These are phyloP conservation scores for Fusarium sp. DNA, from an alignment of 2,329 filamentous ascomycete genomes.

Conservation along the genomic window DNA sequence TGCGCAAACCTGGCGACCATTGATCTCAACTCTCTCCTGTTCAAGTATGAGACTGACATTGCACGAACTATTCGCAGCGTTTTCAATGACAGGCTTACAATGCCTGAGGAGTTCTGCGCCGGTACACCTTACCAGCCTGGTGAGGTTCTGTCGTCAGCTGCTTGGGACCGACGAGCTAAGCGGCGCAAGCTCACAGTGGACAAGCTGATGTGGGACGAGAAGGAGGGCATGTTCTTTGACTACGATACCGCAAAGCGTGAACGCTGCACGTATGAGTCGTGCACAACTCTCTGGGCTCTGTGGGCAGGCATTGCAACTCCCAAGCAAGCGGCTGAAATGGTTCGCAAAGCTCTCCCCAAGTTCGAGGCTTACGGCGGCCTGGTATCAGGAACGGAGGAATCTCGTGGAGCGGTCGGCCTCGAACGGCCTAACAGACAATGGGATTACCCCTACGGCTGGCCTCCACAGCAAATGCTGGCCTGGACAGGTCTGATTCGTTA, in stretches of 20 bases:
- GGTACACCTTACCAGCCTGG: slow-evolving; percentile 68
- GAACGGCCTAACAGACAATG: slow-evolving; percentile 94
- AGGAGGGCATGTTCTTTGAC: slow-evolving; percentile 96
- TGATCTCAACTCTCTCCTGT: slow-evolving; percentile 91
- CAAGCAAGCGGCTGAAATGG: slow-evolving; percentile 83
- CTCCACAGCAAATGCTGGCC: slow-evolving; percentile 96
- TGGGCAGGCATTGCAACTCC: slow-evolving; percentile 92
- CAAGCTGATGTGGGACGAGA: slow-evolving; percentile 92
- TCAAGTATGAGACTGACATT: slow-evolving; percentile 97
- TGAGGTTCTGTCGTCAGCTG: slow-evolving; percentile 80
- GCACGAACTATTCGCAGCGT: slow-evolving; percentile 82
- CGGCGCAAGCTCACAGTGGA: slow-evolving; percentile 86
- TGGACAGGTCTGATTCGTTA: slow-evolving; percentile 94
- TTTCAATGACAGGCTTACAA: slow-evolving; percentile 82
- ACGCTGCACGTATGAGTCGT: slow-evolving; percentile 85
- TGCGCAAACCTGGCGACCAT: slow-evolving; percentile 91
- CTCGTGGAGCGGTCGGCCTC: slow-evolving; percentile 79
- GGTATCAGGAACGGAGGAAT: slow-evolving; percentile 88
- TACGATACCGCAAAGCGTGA: slow-evolving; percentile 87
- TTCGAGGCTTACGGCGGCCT: slow-evolving; percentile 91
- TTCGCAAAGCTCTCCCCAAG: slow-evolving; percentile 80
- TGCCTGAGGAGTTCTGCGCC: slow-evolving; percentile 83
- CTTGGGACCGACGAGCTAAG: slow-evolving; percentile 90
- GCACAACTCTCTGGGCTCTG: slow-evolving; percentile 96
- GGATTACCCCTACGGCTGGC: slow-evolving; percentile 99